Conservation (phyloP, 2,329 filamentous ascomycete genomes). For the Bretziella fagacearum region DNA sequence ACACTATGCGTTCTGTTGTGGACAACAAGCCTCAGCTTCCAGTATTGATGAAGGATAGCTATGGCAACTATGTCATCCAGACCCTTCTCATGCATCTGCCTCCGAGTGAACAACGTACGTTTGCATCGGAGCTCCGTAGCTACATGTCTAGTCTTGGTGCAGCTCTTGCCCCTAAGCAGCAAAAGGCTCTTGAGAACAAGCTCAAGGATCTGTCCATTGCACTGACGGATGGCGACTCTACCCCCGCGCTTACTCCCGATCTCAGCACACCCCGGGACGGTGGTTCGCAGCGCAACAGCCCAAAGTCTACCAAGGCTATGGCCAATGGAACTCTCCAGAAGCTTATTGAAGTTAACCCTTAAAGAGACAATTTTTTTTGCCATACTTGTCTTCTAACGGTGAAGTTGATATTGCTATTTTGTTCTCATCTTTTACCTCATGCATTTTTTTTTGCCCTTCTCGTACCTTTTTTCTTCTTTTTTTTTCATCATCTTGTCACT, state of each 20-base stretch:
- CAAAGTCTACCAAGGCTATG: too few relatives aligned
- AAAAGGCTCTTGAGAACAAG: conserved; percentile 22
- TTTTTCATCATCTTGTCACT: too few relatives aligned
- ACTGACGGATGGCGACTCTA: conserved; percentile 29
- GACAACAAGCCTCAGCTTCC: conserved; percentile 56
- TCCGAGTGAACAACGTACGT: conserved; percentile 38
- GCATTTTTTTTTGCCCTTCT: too few relatives aligned
- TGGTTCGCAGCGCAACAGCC: too few relatives aligned
- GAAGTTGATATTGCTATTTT: too few relatives aligned
- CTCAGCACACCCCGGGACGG: conserved; percentile 48
- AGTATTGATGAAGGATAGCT: conserved; percentile 73
- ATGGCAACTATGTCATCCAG: conserved; percentile 92
- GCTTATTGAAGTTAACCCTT: too few relatives aligned
- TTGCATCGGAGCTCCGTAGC: conserved; percentile 47
- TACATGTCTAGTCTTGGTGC: conserved; percentile 46
- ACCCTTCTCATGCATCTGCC: conserved; percentile 54
- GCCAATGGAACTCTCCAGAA: too few relatives aligned
- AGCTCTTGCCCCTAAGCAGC: conserved; percentile 46
- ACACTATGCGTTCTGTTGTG: neutral
- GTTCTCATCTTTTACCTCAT: too few relatives aligned
- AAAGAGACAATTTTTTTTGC: too few relatives aligned
- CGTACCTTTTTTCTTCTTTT: too few relatives aligned
- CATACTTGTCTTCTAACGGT: too few relatives aligned
- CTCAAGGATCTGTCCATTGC: conserved; percentile 15
- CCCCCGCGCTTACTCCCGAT: conserved; percentile 50